A percentile compares a stretch with the other conserved stretches of the same genome.
phyloP scores from a whole-genome alignment of 768 basidiomycete species.

The Hygrocybe coccinea region DNA sequence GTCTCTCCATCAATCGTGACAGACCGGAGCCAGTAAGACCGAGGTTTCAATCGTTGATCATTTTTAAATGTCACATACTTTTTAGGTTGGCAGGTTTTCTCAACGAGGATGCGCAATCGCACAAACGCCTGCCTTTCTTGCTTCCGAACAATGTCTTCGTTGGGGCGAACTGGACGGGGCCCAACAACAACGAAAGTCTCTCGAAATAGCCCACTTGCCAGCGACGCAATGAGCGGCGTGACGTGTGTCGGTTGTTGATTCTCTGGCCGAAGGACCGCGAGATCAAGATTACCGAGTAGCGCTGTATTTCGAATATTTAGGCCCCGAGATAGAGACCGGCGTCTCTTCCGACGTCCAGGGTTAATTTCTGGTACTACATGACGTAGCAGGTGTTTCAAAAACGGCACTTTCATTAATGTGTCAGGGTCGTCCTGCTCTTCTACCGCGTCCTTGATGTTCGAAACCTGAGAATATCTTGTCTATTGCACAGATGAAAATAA shows the following conservation, averaged over 20 bases:
- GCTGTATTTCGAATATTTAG: slow-evolving; percentile 16
- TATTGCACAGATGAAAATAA: neutral
- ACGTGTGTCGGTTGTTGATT: slow-evolving; percentile 56
- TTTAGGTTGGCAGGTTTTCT: slow-evolving; percentile 19
- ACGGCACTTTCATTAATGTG: neutral
- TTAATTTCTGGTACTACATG: neutral
- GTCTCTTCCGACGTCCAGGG: neutral
- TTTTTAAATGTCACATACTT: slow-evolving; percentile 22
- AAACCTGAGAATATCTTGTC: neutral
- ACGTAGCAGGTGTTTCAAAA: slow-evolving; percentile 10
- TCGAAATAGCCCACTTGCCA: slow-evolving; percentile 49
- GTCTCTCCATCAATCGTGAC: slow-evolving; percentile 40
- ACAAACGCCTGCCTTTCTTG: slow-evolving; percentile 23
- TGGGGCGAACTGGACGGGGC: slow-evolving; percentile 30
- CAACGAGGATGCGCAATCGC: slow-evolving; percentile 27
- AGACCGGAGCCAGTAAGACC: slow-evolving; percentile 34
- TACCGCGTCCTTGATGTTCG: neutral
- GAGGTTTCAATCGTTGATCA: slow-evolving; percentile 9
- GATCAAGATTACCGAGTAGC: slow-evolving; percentile 45
- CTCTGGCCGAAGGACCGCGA: slow-evolving; percentile 50
- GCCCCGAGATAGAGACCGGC: neutral
- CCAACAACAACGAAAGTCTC: slow-evolving; percentile 56
- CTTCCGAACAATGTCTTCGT: slow-evolving; percentile 24
- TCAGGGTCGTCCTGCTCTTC: slow-evolving; percentile 11
- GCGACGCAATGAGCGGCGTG: slow-evolving; percentile 51